Evolutionary conservation across 2,329 filamentous ascomycete species (phyloP), one percentile per base, ranked within the genome.

Genomic region (Colletotrichum scovillei): DNA sequence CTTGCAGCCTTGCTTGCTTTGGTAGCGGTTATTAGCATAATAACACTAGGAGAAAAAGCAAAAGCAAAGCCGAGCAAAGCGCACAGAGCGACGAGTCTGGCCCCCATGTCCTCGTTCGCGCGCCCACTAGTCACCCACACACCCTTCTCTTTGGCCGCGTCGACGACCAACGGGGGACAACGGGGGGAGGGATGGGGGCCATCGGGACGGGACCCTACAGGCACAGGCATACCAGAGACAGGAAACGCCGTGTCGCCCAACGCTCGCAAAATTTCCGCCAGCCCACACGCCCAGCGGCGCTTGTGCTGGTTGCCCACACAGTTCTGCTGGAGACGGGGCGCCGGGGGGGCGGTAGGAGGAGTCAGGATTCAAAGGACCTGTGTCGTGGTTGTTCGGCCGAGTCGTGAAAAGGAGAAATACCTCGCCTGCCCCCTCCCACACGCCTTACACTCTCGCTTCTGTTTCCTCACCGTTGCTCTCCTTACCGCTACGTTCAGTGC

Each of bases 351-450:
- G 26, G 24, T 63, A 42, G 42, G 16, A 52, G 42, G 28, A 19
- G 42, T 26, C 35, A 42, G 38, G 38, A 42, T 16, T 42, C 32
- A 35, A 19, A 42, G 38, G 49, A 32, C 38, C 38, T 42, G 38
- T 42, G 28, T 63, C 30, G 59, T 57, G 38, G 58, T 59, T 35
- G n/a, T 56, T 58, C 63, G 68, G 69, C 49, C 52, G 57, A 55
- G n/a, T 64, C 35, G 30, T 46, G 42, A 67, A 72, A 74, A 74
- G 53, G 69, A 74, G 72, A 68, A 73, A 74, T 74, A 68, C 72
- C 72, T 67, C 69, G 71, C 63, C 72, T 49, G 38, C 58, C 69
- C 71, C 63, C 63, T 58, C 60, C 58, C 71, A 42, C 57, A 38
- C 60, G 46, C 16, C 49, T 55, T 12, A 24, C 42, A 11, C 49